Evolutionary conservation across 345 rosid genomes (phyloP), one percentile per base, ranked within the genome.

Genomic region (Brassica nigra): DNA sequence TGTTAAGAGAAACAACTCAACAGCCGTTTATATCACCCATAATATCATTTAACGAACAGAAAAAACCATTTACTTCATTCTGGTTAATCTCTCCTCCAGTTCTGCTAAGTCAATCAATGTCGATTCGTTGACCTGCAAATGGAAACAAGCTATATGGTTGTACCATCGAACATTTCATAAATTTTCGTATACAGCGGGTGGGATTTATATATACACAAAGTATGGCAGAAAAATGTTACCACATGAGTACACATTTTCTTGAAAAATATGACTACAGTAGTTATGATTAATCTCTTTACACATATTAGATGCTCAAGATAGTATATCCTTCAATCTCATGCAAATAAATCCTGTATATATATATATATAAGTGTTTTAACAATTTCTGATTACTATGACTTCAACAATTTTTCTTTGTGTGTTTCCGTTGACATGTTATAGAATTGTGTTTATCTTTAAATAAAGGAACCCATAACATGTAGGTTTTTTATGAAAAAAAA

Each of bases 201-300:
- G 57, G 20, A n/a, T 52, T 52, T 52, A n/a, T 52, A 52, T 52
- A 23, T n/a, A 52, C 57, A 52, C 15, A 52, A 52, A 47, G 57
- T 52, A 18, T 15, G 57, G 57, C 57, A 15, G 57, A 52, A 52
- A 52, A n/a, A n/a, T n/a, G 42, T 15, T 75, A 75, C 36, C 64
- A 75, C 39, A 36, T 75, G 55, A 20, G 66, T 20, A 8, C 66
- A 61, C 31, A 47, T 18, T 62, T 77, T 47, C 68, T 70, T 8
- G 10, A 68, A 68, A 1, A 42, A 33, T 27, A 75, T 39, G 28
- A 15, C 57, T 18, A 4, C 42, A n/a, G 12, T 29, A 18, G 59
- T 67, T 28, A 29, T 67, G 33, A 42, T 59, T 30, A 59, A 57
- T 12, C 62, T 2, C 67, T 58, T 39, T 68, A 8, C 47, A 61